Evolutionary conservation across 768 basidiomycete species (phyloP), one percentile per base, ranked within the genome.

Genomic region (Mycena amicta): DNA sequence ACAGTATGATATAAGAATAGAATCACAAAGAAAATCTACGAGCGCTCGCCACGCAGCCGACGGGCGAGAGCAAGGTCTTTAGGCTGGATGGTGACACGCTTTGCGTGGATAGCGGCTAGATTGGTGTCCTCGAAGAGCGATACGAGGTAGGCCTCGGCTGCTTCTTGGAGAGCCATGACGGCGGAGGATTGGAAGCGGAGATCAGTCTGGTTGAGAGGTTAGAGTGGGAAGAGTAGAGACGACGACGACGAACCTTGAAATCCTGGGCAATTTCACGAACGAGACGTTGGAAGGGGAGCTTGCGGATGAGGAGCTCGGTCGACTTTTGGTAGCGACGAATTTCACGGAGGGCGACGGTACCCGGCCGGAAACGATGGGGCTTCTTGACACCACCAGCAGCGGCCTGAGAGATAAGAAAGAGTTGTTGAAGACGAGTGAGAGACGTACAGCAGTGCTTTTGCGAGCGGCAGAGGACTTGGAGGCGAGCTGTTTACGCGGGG

Each of bases 251-350:
- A 52, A 80, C 83, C 83, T 94, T 95, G 83, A 95, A 94, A 70
- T 95, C 94, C 77, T 95, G 94, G 29, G 94, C 93, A 64, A 96
- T 95, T 77, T 96, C 94, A 74, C 90, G 89, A 64, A 95, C 93
- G 58, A 96, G 89, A 67, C 93, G 88, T 76, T 95, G 93, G 89
- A 95, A 94, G 64, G 92, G 93, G 60, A 95, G 85, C 75, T 93
- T 94, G 73, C 93, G 86, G 70, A 95, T 94, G 64, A 95, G 82
- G 55, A 95, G 85, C 79, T 95, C 93, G 40, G 93, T 95, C 30
- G 92, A 92, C 79, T 93, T 94, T 75, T 95, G 92, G 79, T 94
- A 94, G 60, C 91, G 84, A 71, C 93, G 80, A 70, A 94, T 94
- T 83, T 94, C 92, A 78, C 93, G 91, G 69, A 95, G 89, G 57